phyloP scores from a whole-genome alignment of 1,284 basidiomycete genomes.

The Cutaneotrichosporon cavernicola region DNA sequence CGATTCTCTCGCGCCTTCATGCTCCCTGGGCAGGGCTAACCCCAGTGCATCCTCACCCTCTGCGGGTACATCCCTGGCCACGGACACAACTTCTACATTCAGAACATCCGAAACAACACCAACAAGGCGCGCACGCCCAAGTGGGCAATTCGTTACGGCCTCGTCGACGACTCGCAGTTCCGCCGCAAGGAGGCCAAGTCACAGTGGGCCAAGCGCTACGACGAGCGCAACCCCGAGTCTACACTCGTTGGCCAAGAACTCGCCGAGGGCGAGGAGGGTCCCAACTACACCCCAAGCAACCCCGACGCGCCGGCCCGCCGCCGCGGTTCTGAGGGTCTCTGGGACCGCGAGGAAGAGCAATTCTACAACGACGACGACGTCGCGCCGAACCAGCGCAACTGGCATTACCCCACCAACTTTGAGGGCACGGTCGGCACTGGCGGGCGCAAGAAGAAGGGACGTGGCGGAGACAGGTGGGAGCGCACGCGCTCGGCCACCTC shows the following conservation, averaged over 20 bases:
- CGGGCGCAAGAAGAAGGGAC: constrained; percentile 25
- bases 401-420: constrained; percentile 55
- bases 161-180: constrained; percentile 74
- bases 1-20: neutral
- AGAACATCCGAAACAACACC: constrained; percentile 96
- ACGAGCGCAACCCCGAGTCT: constrained; percentile 73
- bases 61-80: constrained; percentile 65
- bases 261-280: constrained; percentile 69
- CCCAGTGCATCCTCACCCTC: constrained; percentile 66
- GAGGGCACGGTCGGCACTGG: constrained; percentile 47
- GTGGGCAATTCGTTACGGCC: constrained; percentile 79
- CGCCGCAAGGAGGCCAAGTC: constrained; percentile 73
- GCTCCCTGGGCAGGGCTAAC: constrained; percentile 6
- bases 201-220: constrained; percentile 82
- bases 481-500: constrained; percentile 31
- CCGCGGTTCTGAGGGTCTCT: constrained; percentile 40
- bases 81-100: constrained; percentile 71
- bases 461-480: constrained; percentile 41
- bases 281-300: constrained; percentile 47
- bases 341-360: constrained; percentile 49
- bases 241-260: constrained; percentile 68
- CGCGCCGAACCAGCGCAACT: constrained; percentile 52
- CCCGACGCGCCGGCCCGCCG: constrained; percentile 32
- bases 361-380: constrained; percentile 48
- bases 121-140: constrained; percentile 85